These are phyloP conservation scores for Malus hybrid DNA, from an alignment of 331 rosid genomes.

Conservation along the genomic window DNA sequence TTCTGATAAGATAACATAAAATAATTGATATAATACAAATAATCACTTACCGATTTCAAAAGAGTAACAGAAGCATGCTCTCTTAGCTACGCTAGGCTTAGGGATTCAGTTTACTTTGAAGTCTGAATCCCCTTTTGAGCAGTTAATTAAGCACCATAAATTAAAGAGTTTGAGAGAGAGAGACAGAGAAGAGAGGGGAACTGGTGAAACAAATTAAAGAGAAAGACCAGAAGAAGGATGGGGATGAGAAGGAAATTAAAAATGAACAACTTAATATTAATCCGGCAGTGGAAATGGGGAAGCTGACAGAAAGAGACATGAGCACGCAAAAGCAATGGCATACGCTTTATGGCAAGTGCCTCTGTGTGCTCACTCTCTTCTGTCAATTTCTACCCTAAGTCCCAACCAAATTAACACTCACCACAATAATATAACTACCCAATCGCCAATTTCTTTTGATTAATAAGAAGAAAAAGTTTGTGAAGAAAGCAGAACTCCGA, in stretches of 20 bases:
- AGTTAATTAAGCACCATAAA: too few species aligned
- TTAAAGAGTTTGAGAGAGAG: neutral
- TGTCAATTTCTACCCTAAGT: conserved; percentile 69
- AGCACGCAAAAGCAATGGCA: conserved; percentile 81
- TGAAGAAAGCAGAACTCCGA: neutral
- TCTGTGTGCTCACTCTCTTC: conserved; percentile 99
- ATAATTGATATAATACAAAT: neutral
- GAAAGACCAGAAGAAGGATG: conserved; percentile 6
- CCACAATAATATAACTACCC: neutral
- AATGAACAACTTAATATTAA: neutral
- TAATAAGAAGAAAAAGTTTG: neutral
- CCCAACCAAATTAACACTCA: conserved; percentile 3
- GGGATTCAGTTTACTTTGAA: too few species aligned
- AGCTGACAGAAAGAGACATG: conserved; percentile 73
- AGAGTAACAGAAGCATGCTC: neutral
- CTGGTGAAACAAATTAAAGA: neutral
- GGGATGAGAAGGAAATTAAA: neutral
- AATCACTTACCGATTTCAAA: neutral
- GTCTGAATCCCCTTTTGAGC: neutral
- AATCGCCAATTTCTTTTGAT: neutral
- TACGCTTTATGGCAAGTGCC: conserved; percentile 41
- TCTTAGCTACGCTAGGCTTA: too few species aligned
- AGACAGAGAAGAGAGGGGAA: too few species aligned
- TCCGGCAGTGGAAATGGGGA: conserved; percentile 28
- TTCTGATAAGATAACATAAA: conserved; percentile 11